Percentiles rank a stretch among this genome's conserved stretches.
These are phyloP conservation scores for Paraphoma chrysanthemicola DNA, from an alignment of 2,329 filamentous ascomycete species.

Conservation along the genomic window DNA sequence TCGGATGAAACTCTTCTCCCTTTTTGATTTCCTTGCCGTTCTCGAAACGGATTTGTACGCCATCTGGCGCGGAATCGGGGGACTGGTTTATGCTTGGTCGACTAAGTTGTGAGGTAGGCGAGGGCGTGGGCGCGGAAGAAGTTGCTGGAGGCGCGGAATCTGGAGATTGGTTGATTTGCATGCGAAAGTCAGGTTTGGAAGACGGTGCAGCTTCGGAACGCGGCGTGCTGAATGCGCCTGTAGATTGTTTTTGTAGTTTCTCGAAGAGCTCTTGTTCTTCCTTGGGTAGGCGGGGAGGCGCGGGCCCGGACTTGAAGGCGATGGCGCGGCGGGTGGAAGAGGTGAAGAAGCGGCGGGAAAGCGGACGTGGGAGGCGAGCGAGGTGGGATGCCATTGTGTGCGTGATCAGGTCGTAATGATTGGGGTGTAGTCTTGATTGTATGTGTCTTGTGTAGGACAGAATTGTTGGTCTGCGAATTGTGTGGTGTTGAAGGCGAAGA, in stretches of 20 bases:
- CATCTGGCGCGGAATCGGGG: slow-evolving; percentile 4
- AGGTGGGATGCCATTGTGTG: slow-evolving; percentile 11
- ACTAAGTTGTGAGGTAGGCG: neutral
- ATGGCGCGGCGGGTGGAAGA: slow-evolving; percentile 14
- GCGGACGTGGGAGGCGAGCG: slow-evolving; percentile 30
- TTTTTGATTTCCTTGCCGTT: slow-evolving; percentile 55
- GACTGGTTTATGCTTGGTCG: slow-evolving; percentile 19
- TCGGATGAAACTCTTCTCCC: slow-evolving; percentile 72
- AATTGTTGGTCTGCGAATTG: neutral
- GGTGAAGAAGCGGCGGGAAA: slow-evolving; percentile 31
- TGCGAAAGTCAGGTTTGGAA: slow-evolving; percentile 43
- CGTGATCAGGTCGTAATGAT: neutral
- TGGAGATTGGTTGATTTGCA: slow-evolving; percentile 45
- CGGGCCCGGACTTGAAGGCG: slow-evolving; percentile 58
- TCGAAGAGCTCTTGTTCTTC: slow-evolving; percentile 92
- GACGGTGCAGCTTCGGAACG: slow-evolving; percentile 47
- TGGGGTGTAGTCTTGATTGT: neutral
- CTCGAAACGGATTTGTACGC: slow-evolving; percentile 19
- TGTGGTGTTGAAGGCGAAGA: slow-evolving; percentile 5
- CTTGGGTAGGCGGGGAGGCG: slow-evolving; percentile 85
- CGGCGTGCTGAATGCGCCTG: slow-evolving; percentile 76
- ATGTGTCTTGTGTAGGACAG: neutral
- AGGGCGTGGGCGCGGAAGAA: slow-evolving; percentile 4
- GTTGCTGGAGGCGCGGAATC: slow-evolving; percentile 11
- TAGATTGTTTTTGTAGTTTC: slow-evolving; percentile 78